phyloP scores from a whole-genome alignment of 495 filamentous ascomycete species.

The Filosporella fistucella region DNA sequence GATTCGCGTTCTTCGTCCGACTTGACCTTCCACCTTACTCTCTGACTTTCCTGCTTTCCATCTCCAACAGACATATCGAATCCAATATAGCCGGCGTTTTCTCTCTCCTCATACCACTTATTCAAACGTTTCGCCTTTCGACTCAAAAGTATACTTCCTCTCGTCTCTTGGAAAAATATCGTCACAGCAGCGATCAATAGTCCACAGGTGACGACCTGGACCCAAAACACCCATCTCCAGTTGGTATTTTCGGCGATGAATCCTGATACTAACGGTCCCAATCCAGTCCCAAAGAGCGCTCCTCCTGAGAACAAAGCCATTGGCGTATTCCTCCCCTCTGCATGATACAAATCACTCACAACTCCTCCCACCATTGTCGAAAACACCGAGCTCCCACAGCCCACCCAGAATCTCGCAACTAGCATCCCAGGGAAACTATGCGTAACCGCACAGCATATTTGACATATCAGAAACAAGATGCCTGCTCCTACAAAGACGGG shows the following conservation, averaged over 20 bases:
- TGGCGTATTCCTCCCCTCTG: constrained; percentile 75
- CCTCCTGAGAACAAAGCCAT: constrained; percentile 82
- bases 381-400: constrained; percentile 75
- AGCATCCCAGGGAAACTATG: constrained; percentile 68
- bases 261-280: constrained; percentile 70
- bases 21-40: constrained; percentile 82
- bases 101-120: constrained; percentile 71
- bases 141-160: constrained; percentile 76
- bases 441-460: constrained; percentile 75
- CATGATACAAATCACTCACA: constrained; percentile 81
- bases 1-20: constrained; percentile 76
- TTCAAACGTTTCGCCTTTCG: constrained; percentile 74
- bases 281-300: constrained; percentile 76
- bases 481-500: constrained; percentile 77
- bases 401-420: constrained; percentile 70
- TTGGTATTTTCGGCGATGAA: constrained; percentile 60
- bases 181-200: constrained; percentile 57
- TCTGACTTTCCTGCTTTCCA: constrained; percentile 30
- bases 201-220: constrained; percentile 69
- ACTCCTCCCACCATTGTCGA: constrained; percentile 92
- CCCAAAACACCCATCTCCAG: constrained; percentile 91
- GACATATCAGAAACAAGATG: constrained; percentile 58
- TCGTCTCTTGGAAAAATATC: constrained; percentile 74
- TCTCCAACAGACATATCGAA: constrained; percentile 38
- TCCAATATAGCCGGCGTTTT: constrained; percentile 61